Evolutionary conservation across 1,284 basidiomycete species (phyloP).

Genomic region (Leccinum subfulvum): DNA sequence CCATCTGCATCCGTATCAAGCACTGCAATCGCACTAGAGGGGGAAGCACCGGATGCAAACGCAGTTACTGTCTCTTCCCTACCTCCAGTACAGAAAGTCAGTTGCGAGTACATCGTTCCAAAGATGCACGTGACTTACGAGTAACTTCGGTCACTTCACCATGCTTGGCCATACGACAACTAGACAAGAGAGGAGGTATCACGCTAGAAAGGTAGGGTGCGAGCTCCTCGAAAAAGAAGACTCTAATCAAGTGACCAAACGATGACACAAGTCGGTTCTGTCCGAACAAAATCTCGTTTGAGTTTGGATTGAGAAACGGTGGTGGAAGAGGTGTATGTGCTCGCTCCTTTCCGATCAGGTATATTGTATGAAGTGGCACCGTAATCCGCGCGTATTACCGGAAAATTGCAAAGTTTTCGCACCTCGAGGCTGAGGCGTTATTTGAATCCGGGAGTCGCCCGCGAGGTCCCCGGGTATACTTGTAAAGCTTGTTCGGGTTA

Average conservation of each 20-base stretch:
- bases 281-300: neutral
- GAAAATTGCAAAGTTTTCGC: conserved; percentile 9
- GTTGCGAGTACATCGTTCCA: neutral
- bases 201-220: conserved; percentile 84
- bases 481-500: neutral
- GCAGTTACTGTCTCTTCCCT: conserved; percentile 51
- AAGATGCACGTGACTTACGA: conserved; percentile 34
- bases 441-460: conserved; percentile 1
- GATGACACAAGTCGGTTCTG: neutral
- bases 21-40: conserved; percentile 65
- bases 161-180: conserved; percentile 84
- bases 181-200: conserved; percentile 83
- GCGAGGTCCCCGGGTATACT: conserved; percentile 1
- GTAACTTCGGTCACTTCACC: conserved; percentile 56
- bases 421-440: conserved; percentile 8
- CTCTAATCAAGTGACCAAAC: conserved; percentile 7
- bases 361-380: conserved; percentile 2
- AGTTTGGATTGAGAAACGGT: conserved; percentile 4
- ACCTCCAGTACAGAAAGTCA: conserved; percentile 34
- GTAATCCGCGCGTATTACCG: conserved; percentile 13
- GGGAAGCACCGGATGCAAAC: conserved; percentile 73
- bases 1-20: conserved; percentile 54
- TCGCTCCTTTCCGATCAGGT: conserved; percentile 13
- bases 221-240: conserved; percentile 63
- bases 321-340: neutral